Evolutionary conservation across 1,284 basidiomycete species (phyloP).

Genomic region (Puccinia coronata): DNA sequence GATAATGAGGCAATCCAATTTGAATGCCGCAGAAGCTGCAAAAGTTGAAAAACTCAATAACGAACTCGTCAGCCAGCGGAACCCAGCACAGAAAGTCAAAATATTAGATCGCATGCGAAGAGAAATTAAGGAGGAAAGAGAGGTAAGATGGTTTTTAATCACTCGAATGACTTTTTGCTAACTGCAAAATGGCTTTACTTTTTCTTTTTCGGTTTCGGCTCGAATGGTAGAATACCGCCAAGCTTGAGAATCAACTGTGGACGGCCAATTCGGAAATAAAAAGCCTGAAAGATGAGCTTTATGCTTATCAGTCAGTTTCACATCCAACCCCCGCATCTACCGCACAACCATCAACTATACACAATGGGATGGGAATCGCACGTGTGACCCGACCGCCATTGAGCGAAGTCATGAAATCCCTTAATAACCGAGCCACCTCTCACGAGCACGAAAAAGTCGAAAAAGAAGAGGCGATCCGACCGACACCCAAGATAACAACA

Average conservation of each 20-base stretch:
- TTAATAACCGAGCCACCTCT: not conserved
- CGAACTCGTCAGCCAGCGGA: conserved; percentile 44
- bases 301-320: conserved; percentile 37
- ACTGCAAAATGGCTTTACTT: not conserved
- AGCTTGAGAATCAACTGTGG: conserved; percentile 39
- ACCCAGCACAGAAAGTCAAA: conserved; percentile 40
- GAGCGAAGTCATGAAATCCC: conserved; percentile 30
- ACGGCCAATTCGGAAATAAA: conserved; percentile 25
- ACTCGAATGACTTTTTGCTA: not conserved
- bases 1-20: conserved; percentile 23
- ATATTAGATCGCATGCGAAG: conserved; percentile 35
- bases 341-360: conserved; percentile 3
- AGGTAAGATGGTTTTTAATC: not conserved
- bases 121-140: conserved; percentile 42
- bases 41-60: conserved; percentile 34
- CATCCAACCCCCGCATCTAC: not conserved
- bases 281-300: conserved; percentile 32
- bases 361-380: conserved; percentile 19
- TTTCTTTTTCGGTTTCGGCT: not conserved
- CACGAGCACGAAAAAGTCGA: not conserved
- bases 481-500: not conserved
- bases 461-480: not conserved
- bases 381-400: conserved; percentile 22
- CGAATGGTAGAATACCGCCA: conserved; percentile 27
- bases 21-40: conserved; percentile 38